Evolutionary conservation across 1,284 basidiomycete species (phyloP), one percentile per base, ranked within the genome.

Genomic region (Coniophora puteana): DNA sequence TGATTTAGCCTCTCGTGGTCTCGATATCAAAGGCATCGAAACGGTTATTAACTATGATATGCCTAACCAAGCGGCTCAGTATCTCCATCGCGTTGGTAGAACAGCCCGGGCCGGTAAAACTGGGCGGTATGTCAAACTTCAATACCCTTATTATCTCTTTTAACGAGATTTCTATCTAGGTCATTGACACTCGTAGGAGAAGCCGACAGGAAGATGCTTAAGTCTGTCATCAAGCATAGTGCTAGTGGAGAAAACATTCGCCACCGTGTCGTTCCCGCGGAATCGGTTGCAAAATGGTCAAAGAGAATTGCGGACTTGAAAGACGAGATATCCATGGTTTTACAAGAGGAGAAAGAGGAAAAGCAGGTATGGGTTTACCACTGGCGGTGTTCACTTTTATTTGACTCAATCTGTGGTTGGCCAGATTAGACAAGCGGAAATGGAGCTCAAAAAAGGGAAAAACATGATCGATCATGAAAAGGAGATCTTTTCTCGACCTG

Each of bases 31-130:
- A 56, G 94, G 93, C 14, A 87, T 97, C n/a, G 89, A 96, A 58
- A 94, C 92, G 1, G 92, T 98, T 43, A 92, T 97, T 60, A 98
- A 98, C 65, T 97, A 93, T 60, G 94, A 98, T 63, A 96, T 98
- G 94, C 94, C 95, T 4, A 79, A 80, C 14, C 90, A 95, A 57
- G 73, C 97, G 29, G 83, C 92, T 10, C 92, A 94, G 56, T 99
- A 99, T 66, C 74, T 97, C 26, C 95, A 99, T 65, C 88, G 95
- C 45, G 94, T 98, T 18, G 95, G 95, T 53, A 80, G 95, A 63
- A 99, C 95, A 26, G 95, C 95, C 16, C 85, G 95, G 63, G 95
- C 95, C 3, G 94, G 95, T 4, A 80, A 80, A 52, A 87, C 88
- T 59, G 95, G 95, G 63, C 80, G 93, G 86, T 90, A 52, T 50